Percentiles rank a stretch among this genome's conserved stretches.
These are phyloP conservation scores for Lentinula raphanica DNA, from an alignment of 768 basidiomycete species.

Conservation along the genomic window DNA sequence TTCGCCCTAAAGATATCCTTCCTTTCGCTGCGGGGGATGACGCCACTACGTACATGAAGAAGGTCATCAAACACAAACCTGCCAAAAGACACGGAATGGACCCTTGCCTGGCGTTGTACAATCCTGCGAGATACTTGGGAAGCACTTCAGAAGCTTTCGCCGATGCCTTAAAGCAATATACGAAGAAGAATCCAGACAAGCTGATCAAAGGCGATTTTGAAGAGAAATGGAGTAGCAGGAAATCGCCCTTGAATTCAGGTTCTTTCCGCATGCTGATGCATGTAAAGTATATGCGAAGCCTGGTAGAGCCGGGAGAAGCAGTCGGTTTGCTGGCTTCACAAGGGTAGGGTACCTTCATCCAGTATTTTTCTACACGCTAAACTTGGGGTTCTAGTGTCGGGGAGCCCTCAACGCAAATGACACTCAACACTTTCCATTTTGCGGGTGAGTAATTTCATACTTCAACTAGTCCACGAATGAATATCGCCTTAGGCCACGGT, in stretches of 20 bases:
- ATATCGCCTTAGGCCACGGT: slow-evolving; percentile 73
- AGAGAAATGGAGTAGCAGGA: slow-evolving; percentile 37
- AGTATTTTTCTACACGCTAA: neutral
- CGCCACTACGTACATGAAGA: slow-evolving; percentile 82
- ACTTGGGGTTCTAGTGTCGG: slow-evolving; percentile 63
- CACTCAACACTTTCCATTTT: slow-evolving; percentile 98
- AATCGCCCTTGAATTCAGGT: slow-evolving; percentile 39
- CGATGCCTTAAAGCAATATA: slow-evolving; percentile 68
- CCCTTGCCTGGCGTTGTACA: slow-evolving; percentile 71
- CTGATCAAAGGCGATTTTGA: slow-evolving; percentile 35
- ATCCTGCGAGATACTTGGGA: slow-evolving; percentile 77
- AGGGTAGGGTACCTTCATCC: slow-evolving; percentile 52
- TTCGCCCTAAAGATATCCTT: slow-evolving; percentile 55
- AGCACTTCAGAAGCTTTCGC: slow-evolving; percentile 93
- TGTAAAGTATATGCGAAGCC: slow-evolving; percentile 86
- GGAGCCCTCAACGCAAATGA: slow-evolving; percentile 99
- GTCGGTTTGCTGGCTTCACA: slow-evolving; percentile 95
- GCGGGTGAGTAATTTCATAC: slow-evolving; percentile 55
- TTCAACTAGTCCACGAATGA: neutral
- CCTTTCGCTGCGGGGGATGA: slow-evolving; percentile 57
- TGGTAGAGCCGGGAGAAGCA: slow-evolving; percentile 98
- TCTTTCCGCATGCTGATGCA: slow-evolving; percentile 83
- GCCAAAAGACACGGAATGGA: slow-evolving; percentile 58
- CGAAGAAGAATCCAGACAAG: slow-evolving; percentile 63
- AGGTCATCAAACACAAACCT: slow-evolving; percentile 59